phyloP scores from a whole-genome alignment of 2,329 filamentous ascomycete species.

The Alternaria consortialis region DNA sequence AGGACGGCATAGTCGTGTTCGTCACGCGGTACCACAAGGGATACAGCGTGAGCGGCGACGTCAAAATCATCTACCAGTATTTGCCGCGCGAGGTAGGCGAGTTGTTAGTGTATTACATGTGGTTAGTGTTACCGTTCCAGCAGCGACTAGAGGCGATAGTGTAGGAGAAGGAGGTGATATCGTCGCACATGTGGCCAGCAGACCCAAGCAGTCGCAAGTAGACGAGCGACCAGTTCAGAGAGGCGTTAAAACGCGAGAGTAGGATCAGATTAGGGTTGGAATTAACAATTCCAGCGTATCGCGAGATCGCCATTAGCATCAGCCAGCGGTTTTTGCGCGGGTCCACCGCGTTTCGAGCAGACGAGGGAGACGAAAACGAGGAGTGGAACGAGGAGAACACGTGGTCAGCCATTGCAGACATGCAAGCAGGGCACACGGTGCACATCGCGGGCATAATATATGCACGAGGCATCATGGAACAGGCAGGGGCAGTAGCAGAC shows the following conservation, averaged over 20 bases:
- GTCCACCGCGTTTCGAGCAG: conserved; percentile 17
- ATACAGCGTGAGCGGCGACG: conserved; percentile 21
- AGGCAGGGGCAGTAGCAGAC: not conserved
- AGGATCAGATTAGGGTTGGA: conserved; percentile 14
- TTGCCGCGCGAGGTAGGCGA: conserved; percentile 35
- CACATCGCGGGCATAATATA: not conserved
- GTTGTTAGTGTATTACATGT: conserved; percentile 30
- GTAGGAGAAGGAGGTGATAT: conserved; percentile 22
- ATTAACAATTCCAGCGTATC: conserved; percentile 22
- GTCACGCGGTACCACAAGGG: conserved; percentile 34
- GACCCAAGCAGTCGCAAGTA: conserved; percentile 17
- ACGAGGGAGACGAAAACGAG: conserved; percentile 25
- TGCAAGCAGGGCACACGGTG: conserved; percentile 19
- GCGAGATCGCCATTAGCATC: conserved; percentile 28
- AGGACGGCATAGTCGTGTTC: conserved; percentile 32
- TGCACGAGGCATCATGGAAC: not conserved
- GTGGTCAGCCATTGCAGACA: conserved; percentile 6
- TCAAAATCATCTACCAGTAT: conserved; percentile 39
- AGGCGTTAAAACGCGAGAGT: conserved; percentile 24
- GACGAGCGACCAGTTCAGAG: conserved; percentile 3
- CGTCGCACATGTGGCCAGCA: conserved; percentile 22
- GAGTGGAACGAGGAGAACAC: conserved; percentile 17
- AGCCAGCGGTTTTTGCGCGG: conserved; percentile 26
- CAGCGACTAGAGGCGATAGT: conserved; percentile 6
- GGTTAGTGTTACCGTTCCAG: conserved; percentile 26